These are phyloP conservation scores for Inga laurina DNA, from an alignment of 306 rosid species.

Conservation along the genomic window DNA sequence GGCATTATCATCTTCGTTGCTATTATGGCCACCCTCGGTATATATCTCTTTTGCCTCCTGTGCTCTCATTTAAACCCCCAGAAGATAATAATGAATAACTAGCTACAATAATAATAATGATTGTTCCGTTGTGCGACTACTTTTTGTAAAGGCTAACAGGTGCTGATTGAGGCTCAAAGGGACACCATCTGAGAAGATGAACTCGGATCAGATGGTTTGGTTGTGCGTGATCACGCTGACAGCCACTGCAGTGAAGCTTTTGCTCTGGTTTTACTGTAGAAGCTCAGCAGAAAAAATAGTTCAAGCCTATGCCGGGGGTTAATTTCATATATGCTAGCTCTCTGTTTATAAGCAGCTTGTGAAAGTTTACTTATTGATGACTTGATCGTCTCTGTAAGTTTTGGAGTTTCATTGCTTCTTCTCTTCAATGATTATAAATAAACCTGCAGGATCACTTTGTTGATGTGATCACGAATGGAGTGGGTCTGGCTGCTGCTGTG, in stretches of 20 bases:
- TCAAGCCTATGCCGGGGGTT: slow-evolving; percentile 63
- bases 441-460: slow-evolving; percentile 68
- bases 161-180: slow-evolving; percentile 52
- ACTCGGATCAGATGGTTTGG: slow-evolving; percentile 49
- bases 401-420: not conserved
- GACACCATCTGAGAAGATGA: slow-evolving; percentile 46
- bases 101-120: not conserved
- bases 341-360: not conserved
- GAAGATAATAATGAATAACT: no score
- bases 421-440: not conserved
- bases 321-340: no score
- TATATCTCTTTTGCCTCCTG: no score
- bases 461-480: slow-evolving; percentile 65
- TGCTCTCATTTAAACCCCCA: no score
- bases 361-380: not conserved
- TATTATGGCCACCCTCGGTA: slow-evolving; percentile 74
- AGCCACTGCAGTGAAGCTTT: slow-evolving; percentile 55
- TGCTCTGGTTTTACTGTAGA: slow-evolving; percentile 67
- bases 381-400: not conserved
- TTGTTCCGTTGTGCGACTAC: not conserved
- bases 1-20: slow-evolving; percentile 76
- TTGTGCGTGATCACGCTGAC: slow-evolving; percentile 47
- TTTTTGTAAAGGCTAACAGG: slow-evolving; percentile 45
- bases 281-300: slow-evolving; percentile 61
- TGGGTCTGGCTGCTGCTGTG: slow-evolving; percentile 63